phyloP scores from a whole-genome alignment of 345 rosid species.

The Acer yangbiense region DNA sequence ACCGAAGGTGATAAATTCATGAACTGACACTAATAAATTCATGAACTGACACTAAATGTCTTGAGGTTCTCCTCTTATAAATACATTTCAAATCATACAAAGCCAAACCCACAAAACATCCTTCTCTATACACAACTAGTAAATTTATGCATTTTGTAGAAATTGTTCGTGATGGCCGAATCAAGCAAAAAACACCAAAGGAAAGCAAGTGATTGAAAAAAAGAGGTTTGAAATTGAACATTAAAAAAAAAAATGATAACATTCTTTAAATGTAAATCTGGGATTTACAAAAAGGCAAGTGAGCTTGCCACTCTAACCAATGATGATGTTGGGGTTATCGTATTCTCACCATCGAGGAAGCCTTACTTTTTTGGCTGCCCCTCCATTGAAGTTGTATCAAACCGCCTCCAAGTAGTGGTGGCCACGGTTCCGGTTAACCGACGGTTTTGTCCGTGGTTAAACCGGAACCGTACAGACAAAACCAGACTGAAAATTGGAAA shows the following conservation, averaged over 20 bases:
- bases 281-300: conserved; percentile 43
- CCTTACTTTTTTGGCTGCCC: conserved; percentile 40
- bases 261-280: conserved; percentile 41
- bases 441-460: too few relatives aligned
- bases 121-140: background rate
- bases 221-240: conserved; percentile 20
- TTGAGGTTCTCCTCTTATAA: background rate
- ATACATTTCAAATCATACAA: background rate
- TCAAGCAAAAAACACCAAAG: background rate
- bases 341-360: conserved; percentile 37
- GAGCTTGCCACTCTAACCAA: conserved; percentile 35
- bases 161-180: background rate
- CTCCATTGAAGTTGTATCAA: conserved; percentile 22
- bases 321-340: conserved; percentile 24
- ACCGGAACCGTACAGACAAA: too few relatives aligned
- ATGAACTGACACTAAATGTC: background rate
- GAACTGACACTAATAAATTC: too few relatives aligned
- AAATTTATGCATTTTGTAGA: too few relatives aligned
- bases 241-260: conserved; percentile 21
- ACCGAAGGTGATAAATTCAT: too few relatives aligned
- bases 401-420: conserved; percentile 13
- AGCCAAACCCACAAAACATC: background rate
- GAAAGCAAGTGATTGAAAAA: conserved; percentile 24
- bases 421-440: too few relatives aligned
- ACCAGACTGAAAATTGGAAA: too few relatives aligned